These are phyloP conservation scores for Curvularia spicifera DNA, from an alignment of 2,329 filamentous ascomycete species.

Conservation along the genomic window DNA sequence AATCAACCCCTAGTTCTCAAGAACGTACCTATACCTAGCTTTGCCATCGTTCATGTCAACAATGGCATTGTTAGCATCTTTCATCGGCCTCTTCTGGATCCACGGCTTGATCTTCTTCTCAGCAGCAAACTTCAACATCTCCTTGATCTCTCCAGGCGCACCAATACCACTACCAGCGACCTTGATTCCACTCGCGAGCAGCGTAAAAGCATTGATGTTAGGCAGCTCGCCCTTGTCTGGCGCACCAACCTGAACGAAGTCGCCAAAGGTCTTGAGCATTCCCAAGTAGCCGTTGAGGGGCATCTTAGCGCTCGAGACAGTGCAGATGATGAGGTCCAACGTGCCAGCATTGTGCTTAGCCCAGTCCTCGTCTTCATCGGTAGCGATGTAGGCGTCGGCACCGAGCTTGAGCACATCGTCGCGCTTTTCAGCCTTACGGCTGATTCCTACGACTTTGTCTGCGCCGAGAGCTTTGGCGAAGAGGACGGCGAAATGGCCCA, in stretches of 20 bases:
- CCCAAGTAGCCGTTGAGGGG: slow-evolving; percentile 63
- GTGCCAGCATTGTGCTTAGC: slow-evolving; percentile 59
- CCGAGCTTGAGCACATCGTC: slow-evolving; percentile 65
- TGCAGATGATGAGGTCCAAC: slow-evolving; percentile 66
- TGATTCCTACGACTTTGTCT: slow-evolving; percentile 69
- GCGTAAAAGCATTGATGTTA: slow-evolving; percentile 58
- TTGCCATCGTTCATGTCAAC: slow-evolving; percentile 65
- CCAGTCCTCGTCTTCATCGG: slow-evolving; percentile 65
- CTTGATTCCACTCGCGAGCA: slow-evolving; percentile 51
- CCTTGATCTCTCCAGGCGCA: slow-evolving; percentile 31
- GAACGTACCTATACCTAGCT: slow-evolving; percentile 53
- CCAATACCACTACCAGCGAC: slow-evolving; percentile 36
- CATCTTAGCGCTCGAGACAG: slow-evolving; percentile 61
- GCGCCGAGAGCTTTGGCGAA: slow-evolving; percentile 74
- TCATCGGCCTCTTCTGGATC: slow-evolving; percentile 67
- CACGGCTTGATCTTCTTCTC: slow-evolving; percentile 65
- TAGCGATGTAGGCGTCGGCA: slow-evolving; percentile 67
- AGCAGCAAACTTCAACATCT: slow-evolving; percentile 62
- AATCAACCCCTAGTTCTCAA: slow-evolving; percentile 29
- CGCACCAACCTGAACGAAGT: slow-evolving; percentile 68
- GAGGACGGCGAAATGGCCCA: slow-evolving; percentile 75
- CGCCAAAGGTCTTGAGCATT: slow-evolving; percentile 64
- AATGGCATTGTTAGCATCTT: slow-evolving; percentile 60
- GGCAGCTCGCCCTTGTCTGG: slow-evolving; percentile 49
- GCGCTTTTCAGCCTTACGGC: slow-evolving; percentile 65